Percentiles rank a stretch among this genome's conserved stretches.
These are phyloP conservation scores for Hypoxylon rickii DNA, from an alignment of 495 filamentous ascomycete genomes.

Conservation along the genomic window DNA sequence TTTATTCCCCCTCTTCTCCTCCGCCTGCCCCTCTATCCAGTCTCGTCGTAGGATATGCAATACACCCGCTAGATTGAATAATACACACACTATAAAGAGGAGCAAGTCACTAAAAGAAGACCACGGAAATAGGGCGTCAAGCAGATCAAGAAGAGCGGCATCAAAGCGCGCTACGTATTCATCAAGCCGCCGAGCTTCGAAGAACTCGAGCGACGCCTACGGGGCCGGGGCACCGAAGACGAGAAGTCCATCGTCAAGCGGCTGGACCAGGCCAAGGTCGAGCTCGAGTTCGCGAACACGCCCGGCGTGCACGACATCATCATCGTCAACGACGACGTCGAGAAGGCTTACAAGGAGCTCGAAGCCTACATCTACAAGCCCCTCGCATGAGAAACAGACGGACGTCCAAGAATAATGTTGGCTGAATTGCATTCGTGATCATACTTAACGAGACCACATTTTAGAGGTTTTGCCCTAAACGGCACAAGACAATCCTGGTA, in stretches of 20 bases:
- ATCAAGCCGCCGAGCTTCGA: slow-evolving; percentile 78
- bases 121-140: slow-evolving; percentile 71
- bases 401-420: neutral
- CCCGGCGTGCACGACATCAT: slow-evolving; percentile 80
- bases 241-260: slow-evolving; percentile 78
- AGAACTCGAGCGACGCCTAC: slow-evolving; percentile 73
- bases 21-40: neutral
- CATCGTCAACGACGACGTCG: slow-evolving; percentile 88
- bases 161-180: slow-evolving; percentile 84
- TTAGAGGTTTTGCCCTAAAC: no score
- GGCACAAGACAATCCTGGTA: no score
- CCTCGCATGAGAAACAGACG: slow-evolving; percentile 20
- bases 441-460: no score
- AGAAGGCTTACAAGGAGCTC: slow-evolving; percentile 79
- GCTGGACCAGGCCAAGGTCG: slow-evolving; percentile 75
- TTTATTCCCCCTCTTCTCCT: neutral
- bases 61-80: no score
- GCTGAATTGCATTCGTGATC: neutral
- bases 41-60: no score
- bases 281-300: slow-evolving; percentile 78
- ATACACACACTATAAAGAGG: no score
- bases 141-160: slow-evolving; percentile 79
- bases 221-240: slow-evolving; percentile 82
- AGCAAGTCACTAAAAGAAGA: slow-evolving; percentile 7
- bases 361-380: slow-evolving; percentile 63